These are phyloP conservation scores for Allium cepa DNA, from an alignment of 106 monocot species.

Conservation along the genomic window DNA sequence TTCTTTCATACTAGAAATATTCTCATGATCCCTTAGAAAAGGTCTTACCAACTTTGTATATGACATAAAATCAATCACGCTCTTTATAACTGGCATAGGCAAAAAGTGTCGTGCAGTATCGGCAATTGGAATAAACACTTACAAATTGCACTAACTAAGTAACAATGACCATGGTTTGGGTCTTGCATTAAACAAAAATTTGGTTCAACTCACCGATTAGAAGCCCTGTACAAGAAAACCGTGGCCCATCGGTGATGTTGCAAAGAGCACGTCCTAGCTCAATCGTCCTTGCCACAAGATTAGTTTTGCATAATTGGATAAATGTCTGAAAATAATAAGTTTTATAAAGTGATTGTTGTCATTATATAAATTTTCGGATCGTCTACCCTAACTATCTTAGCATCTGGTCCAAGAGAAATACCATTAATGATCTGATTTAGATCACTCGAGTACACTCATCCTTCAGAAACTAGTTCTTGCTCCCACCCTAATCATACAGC, in stretches of 20 bases:
- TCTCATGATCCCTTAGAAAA: neutral
- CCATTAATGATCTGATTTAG: too few species aligned
- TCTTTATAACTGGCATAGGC: constrained; percentile 64
- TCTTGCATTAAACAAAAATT: neutral
- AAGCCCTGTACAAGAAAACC: constrained; percentile 82
- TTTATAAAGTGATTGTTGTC: neutral
- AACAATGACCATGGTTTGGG: too few species aligned
- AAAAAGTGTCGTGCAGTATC: constrained; percentile 87
- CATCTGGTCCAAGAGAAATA: too few species aligned
- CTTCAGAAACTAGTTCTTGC: too few species aligned
- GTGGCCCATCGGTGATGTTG: constrained; percentile 63
- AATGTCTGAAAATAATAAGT: constrained; percentile 57
- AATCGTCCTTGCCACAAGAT: constrained; percentile 40
- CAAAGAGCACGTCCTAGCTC: constrained; percentile 67
- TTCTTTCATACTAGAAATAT: neutral
- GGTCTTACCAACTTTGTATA: constrained; percentile 73
- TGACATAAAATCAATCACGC: constrained; percentile 89
- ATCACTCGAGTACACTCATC: too few species aligned
- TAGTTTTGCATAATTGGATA: constrained; percentile 74
- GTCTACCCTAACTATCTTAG: too few species aligned
- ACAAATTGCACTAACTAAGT: neutral
- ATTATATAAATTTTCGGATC: too few species aligned
- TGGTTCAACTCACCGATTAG: constrained; percentile 54
- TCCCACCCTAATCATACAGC: too few species aligned
- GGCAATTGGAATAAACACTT: constrained; percentile 25